Evolutionary conservation across 345 rosid species (phyloP), one percentile per base, ranked within the genome.

Genomic region (Salix suchowensis): DNA sequence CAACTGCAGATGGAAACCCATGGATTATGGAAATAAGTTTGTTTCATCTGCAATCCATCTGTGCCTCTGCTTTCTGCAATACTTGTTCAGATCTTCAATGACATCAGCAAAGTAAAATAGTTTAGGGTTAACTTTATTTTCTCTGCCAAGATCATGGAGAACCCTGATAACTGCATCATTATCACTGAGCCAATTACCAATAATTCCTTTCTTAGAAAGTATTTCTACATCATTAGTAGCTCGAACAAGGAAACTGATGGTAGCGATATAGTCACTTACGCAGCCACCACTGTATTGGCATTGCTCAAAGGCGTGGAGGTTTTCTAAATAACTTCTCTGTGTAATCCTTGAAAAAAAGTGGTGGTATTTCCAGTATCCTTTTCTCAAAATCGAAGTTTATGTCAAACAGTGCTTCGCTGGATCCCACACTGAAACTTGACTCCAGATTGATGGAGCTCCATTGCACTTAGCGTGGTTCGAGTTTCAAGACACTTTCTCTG

Each of bases 271-370:
- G 5, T 71, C 75, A 2, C 15, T 64, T 9, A 72, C 1, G 15
- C 36, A 23, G 5, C 2, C 7, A 1, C 6, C 1, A 5, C 12
- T 0, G 14, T 6, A 67, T 39, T 76, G 64, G 34, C 77, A 68
- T 67, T 73, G 78, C 64, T 82, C 83, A 2, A 70, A 82, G 12
- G 85, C 77, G 0, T 64, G 6, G 3, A 85, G 48, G 73, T 79
- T 85, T 85, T 1, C 52, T 19, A 24, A 79, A 48, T 4, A 66
- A 12, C 14, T 11, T 26, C 65, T 68, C 52, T 1, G 78, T 30
- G 0, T 37, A 0, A 1, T 13, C 30, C 1, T 4, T 1, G 26
- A 85, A 4, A 72, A 6, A 1, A 2, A 40, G 12, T 40, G 3
- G n/a, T 0, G 78, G 81, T 40, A 82, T 78, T 66, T 80, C 50